Evolutionary conservation across 768 basidiomycete species (phyloP), one percentile per base, ranked within the genome.

Genomic region (Pisolithus sp.): DNA sequence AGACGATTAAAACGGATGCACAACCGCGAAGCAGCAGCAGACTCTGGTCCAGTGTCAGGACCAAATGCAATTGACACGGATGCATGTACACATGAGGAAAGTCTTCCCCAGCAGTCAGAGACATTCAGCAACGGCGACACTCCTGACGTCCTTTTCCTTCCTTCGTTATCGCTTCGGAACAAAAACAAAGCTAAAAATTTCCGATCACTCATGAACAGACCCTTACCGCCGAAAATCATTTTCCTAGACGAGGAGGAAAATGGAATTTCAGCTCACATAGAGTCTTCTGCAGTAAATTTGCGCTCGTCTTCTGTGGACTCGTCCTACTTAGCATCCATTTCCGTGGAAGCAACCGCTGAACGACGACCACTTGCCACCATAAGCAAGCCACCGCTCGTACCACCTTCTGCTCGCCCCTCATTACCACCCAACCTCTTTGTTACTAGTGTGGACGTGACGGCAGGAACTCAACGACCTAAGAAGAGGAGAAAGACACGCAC

Each of bases 181-280:
- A 88, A 86, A 66, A 89, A 87, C 66, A 89, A 89, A 65, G 79
- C 77, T 42, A 83, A 79, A 52, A 81, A 80, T 18, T 87, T 84
- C 66, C 81, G 76, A 58, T 71, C 77, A 46, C 68, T 77, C 7
- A 73, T 83, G 65, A 57, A 66, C 45, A 68, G 37, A 62, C 73
- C 48, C 47, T 73, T 65, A 56, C 75, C 64, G 31, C 61, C 68
- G 37, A 86, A 80, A 65, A 83, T 86, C 51, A 68, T 80, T 17
- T 86, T 86, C 54, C 62, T 62, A 1, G 59, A 65, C 12, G 51
- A 54, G 36, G 51, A 54, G 36, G 60, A 53, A 21, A 51, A 36
- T 8, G 55, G 21, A 7, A 39, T 28, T 2, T 42, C 50, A 7
- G 49, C 31, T 23, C 46, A 37, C 7, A n/a, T 31, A 43, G 42